Percentiles rank a stretch among this genome's conserved stretches.
Evolutionary conservation across 2,329 filamentous ascomycete species (phyloP).

Genomic region (Ophiobolus disseminans): DNA sequence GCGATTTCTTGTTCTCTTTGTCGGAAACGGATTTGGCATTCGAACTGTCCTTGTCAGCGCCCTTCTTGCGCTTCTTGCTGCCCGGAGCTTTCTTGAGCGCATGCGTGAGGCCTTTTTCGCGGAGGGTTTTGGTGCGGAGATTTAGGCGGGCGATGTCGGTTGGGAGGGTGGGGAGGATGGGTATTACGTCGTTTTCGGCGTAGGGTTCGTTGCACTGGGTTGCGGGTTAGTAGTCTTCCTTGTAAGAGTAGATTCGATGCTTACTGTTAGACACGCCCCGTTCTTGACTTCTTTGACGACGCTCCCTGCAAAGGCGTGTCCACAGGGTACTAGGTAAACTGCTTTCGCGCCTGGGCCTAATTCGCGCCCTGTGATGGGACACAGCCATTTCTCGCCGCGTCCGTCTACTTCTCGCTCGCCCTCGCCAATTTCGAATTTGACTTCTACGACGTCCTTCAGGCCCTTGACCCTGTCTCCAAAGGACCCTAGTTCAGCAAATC

Average conservation of each 20-base stretch:
- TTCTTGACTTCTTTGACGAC: constrained; percentile 80
- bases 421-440: constrained; percentile 72
- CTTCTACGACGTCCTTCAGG: constrained; percentile 83
- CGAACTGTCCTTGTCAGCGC: constrained; percentile 59
- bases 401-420: constrained; percentile 51
- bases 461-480: constrained; percentile 73
- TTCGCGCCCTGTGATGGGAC: constrained; percentile 86
- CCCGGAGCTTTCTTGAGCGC: constrained; percentile 80
- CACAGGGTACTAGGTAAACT: constrained; percentile 92
- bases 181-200: constrained; percentile 76
- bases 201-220: constrained; percentile 80
- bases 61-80: constrained; percentile 78
- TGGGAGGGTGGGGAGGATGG: constrained; percentile 76
- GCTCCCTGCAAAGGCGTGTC: constrained; percentile 89
- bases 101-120: constrained; percentile 77
- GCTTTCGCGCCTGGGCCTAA: constrained; percentile 79
- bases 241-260: constrained; percentile 24
- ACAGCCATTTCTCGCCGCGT: constrained; percentile 71
- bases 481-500: constrained; percentile 54
- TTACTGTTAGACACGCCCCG: constrained; percentile 66
- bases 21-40: constrained; percentile 14
- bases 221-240: constrained; percentile 14
- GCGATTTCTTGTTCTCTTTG: constrained; percentile 14
- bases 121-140: constrained; percentile 71
- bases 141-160: constrained; percentile 73